Evolutionary conservation across 371 early-diverging fungal species (phyloP), one percentile per base, ranked within the genome.

Genomic region (Enteropsectra breve): DNA sequence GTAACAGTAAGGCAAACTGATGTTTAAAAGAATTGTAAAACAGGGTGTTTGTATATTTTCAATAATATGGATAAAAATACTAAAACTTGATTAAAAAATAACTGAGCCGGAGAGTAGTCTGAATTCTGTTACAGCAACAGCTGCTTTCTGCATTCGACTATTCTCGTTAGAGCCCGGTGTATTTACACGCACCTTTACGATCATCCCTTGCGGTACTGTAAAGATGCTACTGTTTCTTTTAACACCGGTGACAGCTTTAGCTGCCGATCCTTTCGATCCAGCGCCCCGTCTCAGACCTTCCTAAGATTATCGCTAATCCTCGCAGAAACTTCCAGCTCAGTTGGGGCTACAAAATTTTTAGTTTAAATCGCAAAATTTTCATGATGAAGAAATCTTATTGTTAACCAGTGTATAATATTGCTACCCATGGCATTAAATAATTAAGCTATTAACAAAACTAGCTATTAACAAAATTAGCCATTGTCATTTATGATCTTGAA

Each of bases 71-170:
- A 34, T 5, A 56, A 34, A 5, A 56, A 56, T 11, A 34, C 24
- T 11, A 56, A 8, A 50, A 8, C 18, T 50, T 50, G 32, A 8
- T 6, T 8, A 8, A 56, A 37, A 30, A 56, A 56, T 24, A n/a
- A 11, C 2, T 2, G 11, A 36, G 71, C 66, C 59, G 43, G 56
- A 70, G 71, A 70, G 71, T 70, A 70, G 71, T 70, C 71, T 70
- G 71, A 70, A 70, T 70, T 58, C 6, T 33, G 71, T 70, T 70
- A 60, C 63, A 34, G 63, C 43, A 52, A 11, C 46, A 15, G 45
- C 60, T 32, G 63, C 66, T 66, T 63, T 54, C 60, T 66, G 71
- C 57, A 66, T 70, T 70, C 2, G 60, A 70, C 71, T 70, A 63
- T 63, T 70, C 18, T 34, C 15, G 46, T 24, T 34, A 43, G 55